Evolutionary conservation across 2,329 filamentous ascomycete species (phyloP), one percentile per base, ranked within the genome.

Genomic region (Capronia epimyces): DNA sequence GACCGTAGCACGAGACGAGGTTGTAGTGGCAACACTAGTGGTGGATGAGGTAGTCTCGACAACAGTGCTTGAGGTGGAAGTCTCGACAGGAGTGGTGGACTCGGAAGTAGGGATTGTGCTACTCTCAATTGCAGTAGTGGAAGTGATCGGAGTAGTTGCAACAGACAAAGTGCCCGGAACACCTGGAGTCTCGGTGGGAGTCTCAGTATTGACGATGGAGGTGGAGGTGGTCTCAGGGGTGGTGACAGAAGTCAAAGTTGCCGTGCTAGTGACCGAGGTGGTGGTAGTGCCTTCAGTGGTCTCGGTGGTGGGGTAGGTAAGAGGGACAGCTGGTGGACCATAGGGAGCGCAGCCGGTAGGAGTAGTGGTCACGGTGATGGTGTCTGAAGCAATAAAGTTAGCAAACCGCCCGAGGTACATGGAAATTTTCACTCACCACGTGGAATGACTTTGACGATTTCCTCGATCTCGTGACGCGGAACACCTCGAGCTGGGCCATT

Each of bases 391-490:
- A 37, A 47, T 5, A 42, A 50, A n/a, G 42, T 57, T 39, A 55
- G 53, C 40, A 27, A 41, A 39, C 39, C 25, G n/a, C 5, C 15
- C 15, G 15, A 52, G n/a, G 21, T 13, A 25, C 43, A 32, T 7
- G 10, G 18, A 9, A n/a, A 27, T 44, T 15, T n/a, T n/a, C 34
- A 53, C 58, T 52, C 53, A 61, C 58, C 45, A 27, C 56, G 56
- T 37, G 50, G 48, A 20, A 58, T 42, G 39, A 53, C 49, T 16
- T 60, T 53, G 50, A 58, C 40, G 34, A 58, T 40, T 2, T 50
- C 44, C 21, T 49, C 39, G 49, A 54, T 52, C 9, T 53, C 43
- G 12, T 51, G 48, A 32, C 13, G n/a, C 1, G 50, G 22, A 25
- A 56, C 20, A 29, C 46, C 53, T 20, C 53, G 37, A 50, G 50